Conservation (phyloP, 805 yeast species). For the Saccharomycopsis fermentans region DNA sequence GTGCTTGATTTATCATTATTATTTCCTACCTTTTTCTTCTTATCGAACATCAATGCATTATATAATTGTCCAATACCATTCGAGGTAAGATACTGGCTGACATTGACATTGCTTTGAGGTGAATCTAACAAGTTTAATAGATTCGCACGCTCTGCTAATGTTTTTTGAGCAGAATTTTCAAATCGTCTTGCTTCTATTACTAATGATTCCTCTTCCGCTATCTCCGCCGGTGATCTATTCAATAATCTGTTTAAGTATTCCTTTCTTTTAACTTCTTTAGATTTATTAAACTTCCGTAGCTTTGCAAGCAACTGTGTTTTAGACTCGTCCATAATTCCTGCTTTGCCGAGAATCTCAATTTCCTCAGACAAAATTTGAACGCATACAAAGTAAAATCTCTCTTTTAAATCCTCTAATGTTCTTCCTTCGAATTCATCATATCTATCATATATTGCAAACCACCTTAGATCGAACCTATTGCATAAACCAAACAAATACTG, state of each 20-base stretch:
- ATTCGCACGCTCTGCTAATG: constrained; percentile 72
- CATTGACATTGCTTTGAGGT: constrained; percentile 62
- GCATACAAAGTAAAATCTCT: constrained; percentile 64
- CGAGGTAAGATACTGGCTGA: constrained; percentile 68
- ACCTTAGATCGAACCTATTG: constrained; percentile 39
- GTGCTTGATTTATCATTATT: constrained; percentile 17
- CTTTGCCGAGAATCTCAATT: constrained; percentile 19
- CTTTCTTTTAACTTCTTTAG: constrained; percentile 70
- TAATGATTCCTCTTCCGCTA: constrained; percentile 93
- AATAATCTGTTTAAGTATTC: constrained; percentile 66
- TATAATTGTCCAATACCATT: constrained; percentile 86
- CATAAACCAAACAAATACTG: constrained; percentile 66
- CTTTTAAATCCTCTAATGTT: constrained; percentile 71
- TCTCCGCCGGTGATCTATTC: constrained; percentile 86
- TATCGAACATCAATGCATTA: constrained; percentile 61
- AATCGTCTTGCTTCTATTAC: constrained; percentile 88
- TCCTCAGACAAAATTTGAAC: constrained; percentile 40
- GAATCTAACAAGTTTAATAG: constrained; percentile 73
- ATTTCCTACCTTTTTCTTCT: constrained; percentile 47
- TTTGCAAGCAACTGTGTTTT: constrained; percentile 48
- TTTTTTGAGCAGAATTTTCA: constrained; percentile 84
- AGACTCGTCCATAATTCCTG: constrained; percentile 26
- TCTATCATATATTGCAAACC: constrained; percentile 60
- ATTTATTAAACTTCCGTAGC: constrained; percentile 50
- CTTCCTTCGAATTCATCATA: constrained; percentile 31